These are phyloP conservation scores for Acanthamoeba culbertsoni DNA, from an alignment of 208 protist genomes.

Conservation along the genomic window DNA sequence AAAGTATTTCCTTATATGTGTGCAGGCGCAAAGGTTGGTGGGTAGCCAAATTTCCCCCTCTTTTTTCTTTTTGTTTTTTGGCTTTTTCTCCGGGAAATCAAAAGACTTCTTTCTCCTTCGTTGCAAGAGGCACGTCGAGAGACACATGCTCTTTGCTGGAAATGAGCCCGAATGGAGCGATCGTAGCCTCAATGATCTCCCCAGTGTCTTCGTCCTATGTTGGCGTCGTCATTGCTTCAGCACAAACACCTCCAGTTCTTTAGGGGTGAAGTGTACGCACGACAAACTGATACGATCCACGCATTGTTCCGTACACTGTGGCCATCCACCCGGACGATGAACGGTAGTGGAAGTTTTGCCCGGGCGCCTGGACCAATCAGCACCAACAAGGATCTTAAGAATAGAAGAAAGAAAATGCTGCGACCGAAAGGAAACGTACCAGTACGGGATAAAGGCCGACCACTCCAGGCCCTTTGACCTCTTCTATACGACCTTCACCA, in stretches of 20 bases:
- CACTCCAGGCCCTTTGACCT: not conserved
- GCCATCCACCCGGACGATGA: not conserved
- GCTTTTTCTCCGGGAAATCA: not conserved
- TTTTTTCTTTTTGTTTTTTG: not conserved
- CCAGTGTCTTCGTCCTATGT: not conserved
- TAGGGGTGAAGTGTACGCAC: not conserved
- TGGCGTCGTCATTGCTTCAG: not conserved
- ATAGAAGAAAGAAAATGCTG: not conserved
- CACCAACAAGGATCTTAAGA: not conserved
- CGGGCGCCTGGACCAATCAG: not conserved
- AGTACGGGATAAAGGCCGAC: constrained; percentile 17
- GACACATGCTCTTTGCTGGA: not conserved
- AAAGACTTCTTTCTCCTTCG: not conserved
- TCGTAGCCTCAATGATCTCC: not conserved
- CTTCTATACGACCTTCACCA: not conserved
- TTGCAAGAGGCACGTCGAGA: not conserved
- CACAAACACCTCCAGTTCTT: not conserved
- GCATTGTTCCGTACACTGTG: not conserved
- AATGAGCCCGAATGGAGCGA: not conserved
- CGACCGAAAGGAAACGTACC: not conserved
- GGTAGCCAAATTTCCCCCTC: not conserved
- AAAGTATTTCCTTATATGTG: too few species aligned
- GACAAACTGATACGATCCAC: not conserved
- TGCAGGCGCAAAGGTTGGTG: too few species aligned
- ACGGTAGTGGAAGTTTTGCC: not conserved